Evolutionary conservation across 306 rosid species (phyloP).

Genomic region (Biancaea sappan): DNA sequence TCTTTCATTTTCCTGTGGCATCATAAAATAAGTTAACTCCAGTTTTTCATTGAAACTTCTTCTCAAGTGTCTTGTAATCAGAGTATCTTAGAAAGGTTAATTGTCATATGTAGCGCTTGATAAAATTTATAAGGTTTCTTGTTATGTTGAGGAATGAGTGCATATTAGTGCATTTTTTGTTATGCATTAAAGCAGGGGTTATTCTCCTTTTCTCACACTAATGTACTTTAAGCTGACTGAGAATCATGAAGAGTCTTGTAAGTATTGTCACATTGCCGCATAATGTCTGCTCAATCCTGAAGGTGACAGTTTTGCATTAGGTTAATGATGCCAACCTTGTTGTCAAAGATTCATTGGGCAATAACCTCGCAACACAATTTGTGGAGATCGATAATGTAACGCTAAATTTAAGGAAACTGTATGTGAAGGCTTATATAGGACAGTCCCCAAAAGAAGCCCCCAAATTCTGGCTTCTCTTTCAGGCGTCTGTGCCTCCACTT

Average conservation of each 20-base stretch:
- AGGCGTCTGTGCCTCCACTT: constrained; percentile 74
- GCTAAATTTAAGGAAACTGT: constrained; percentile 54
- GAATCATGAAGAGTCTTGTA: neutral
- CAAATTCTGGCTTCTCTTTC: constrained; percentile 84
- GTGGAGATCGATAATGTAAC: constrained; percentile 65
- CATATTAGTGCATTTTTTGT: neutral
- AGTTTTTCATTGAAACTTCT: neutral
- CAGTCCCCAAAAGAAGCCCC: constrained; percentile 53
- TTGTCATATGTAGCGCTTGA: neutral
- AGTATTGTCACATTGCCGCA: neutral
- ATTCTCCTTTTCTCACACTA: neutral
- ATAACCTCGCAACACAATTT: constrained; percentile 57
- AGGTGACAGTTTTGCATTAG: constrained; percentile 44
- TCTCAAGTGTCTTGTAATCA: neutral
- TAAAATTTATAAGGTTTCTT: neutral
- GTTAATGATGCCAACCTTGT: constrained; percentile 70
- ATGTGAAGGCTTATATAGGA: constrained; percentile 80
- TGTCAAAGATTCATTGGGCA: constrained; percentile 77
- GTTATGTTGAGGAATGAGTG: neutral
- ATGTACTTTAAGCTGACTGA: neutral
- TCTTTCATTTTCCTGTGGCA: neutral
- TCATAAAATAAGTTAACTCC: neutral
- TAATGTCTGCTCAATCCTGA: neutral
- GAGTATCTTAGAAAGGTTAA: neutral
- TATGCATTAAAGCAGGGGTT: neutral